Conservation (phyloP, 2,329 filamentous ascomycete genomes). For the Aspergillus terreus region DNA sequence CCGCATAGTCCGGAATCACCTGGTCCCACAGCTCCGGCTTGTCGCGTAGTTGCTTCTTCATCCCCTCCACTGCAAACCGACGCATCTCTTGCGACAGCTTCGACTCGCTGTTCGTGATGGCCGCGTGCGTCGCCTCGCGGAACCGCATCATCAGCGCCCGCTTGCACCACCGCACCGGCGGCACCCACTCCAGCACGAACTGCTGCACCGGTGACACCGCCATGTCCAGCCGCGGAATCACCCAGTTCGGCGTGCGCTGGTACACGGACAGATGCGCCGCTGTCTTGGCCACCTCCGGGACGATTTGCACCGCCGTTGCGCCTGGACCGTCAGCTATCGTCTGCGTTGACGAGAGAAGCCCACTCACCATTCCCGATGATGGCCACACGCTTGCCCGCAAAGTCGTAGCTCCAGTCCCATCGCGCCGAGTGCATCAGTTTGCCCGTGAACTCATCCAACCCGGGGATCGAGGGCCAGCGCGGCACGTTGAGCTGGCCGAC, state of each 20-base stretch:
- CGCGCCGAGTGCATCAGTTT: constrained; percentile 56
- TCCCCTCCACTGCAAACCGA: constrained; percentile 30
- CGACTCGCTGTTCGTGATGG: constrained; percentile 41
- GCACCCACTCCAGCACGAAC: constrained; percentile 48
- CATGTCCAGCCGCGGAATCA: constrained; percentile 52
- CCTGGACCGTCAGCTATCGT: constrained; percentile 28
- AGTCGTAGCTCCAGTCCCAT: constrained; percentile 58
- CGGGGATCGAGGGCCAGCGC: constrained; percentile 47
- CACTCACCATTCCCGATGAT: constrained; percentile 56
- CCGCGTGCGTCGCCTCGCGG: constrained; percentile 48
- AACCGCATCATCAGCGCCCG: constrained; percentile 54
- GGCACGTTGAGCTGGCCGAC: constrained; percentile 59
- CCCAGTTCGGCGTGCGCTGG: constrained; percentile 58
- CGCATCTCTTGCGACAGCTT: constrained; percentile 41
- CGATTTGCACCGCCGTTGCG: constrained; percentile 57
- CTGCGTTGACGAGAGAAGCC: no score
- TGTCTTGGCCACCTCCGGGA: constrained; percentile 53
- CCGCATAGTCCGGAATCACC: constrained; percentile 52
- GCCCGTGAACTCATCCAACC: constrained; percentile 47
- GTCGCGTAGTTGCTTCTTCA: constrained; percentile 47
- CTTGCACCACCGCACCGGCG: constrained; percentile 49
- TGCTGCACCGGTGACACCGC: constrained; percentile 43
- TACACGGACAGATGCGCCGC: constrained; percentile 52
- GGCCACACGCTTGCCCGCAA: constrained; percentile 54
- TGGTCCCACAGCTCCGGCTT: constrained; percentile 51